Evolutionary conservation across 208 protist genomes (phyloP).

Genomic region (Acanthamoeba lenticulata): DNA sequence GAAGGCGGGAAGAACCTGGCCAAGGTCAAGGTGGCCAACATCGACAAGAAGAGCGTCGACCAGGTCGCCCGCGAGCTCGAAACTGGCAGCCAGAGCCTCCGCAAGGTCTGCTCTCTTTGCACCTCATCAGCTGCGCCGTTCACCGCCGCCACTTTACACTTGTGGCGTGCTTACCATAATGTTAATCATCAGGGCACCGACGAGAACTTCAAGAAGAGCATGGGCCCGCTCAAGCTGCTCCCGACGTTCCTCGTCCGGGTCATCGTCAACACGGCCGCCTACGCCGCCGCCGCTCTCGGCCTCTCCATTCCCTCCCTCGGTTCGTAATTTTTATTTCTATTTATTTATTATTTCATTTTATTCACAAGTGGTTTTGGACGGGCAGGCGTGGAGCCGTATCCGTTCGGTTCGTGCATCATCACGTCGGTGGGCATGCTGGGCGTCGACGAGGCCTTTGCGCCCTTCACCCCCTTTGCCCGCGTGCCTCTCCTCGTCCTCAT

Average conservation of each 20-base stretch:
- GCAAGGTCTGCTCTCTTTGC: background rate
- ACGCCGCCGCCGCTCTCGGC: slow-evolving; percentile 19
- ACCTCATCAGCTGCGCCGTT: too few species aligned
- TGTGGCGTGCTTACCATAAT: too few species aligned
- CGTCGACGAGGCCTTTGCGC: slow-evolving; percentile 56
- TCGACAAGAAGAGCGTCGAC: slow-evolving; percentile 16
- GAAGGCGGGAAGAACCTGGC: slow-evolving; percentile 58
- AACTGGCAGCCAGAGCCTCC: slow-evolving; percentile 25
- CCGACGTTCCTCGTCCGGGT: slow-evolving; percentile 32
- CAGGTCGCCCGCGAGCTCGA: slow-evolving; percentile 11
- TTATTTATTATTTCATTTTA: background rate
- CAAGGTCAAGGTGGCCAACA: slow-evolving; percentile 53
- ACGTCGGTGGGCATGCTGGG: slow-evolving; percentile 60
- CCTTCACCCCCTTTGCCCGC: slow-evolving; percentile 49
- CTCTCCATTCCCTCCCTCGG: slow-evolving; percentile 22
- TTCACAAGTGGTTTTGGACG: background rate
- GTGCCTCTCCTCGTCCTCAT: slow-evolving; percentile 52
- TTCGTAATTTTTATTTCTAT: background rate
- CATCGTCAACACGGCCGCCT: slow-evolving; percentile 19
- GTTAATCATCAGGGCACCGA: too few species aligned
- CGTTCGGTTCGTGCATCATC: slow-evolving; percentile 61
- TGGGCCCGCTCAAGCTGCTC: slow-evolving; percentile 40
- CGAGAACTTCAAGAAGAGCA: slow-evolving; percentile 68
- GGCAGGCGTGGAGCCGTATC: slow-evolving; percentile 34
- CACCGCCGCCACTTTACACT: too few species aligned